These are phyloP conservation scores for Phytophthora macrochlamydospora DNA, from an alignment of 352 stramenopile species.

Conservation along the genomic window DNA sequence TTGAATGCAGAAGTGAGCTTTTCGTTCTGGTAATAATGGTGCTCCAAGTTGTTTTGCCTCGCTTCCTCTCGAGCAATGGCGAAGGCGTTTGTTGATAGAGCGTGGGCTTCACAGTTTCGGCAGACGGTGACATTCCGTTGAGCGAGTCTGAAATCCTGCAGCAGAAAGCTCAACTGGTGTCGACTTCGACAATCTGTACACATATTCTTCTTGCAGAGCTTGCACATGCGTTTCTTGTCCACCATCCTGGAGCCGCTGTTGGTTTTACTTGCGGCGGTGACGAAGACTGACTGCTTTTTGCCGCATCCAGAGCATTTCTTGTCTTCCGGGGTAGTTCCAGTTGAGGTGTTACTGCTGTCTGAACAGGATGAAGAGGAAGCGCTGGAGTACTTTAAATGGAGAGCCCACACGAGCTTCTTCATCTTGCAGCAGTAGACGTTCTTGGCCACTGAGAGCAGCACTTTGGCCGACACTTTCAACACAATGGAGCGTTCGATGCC, in stretches of 20 bases:
- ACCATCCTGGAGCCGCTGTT: conserved; percentile 25
- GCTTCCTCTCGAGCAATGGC: conserved; percentile 32
- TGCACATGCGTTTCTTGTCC: conserved; percentile 36
- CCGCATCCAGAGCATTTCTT: conserved; percentile 28
- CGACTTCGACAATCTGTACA: conserved; percentile 51
- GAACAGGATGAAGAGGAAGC: conserved; percentile 17
- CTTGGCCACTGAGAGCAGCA: conserved; percentile 39
- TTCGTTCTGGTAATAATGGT: conserved; percentile 17
- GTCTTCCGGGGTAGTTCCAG: conserved; percentile 13
- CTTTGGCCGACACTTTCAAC: conserved; percentile 31
- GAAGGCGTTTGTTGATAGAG: conserved; percentile 14
- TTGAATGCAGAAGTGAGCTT: conserved; percentile 4
- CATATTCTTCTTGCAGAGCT: conserved; percentile 48
- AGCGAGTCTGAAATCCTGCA: conserved; percentile 27
- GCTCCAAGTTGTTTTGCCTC: conserved; percentile 14
- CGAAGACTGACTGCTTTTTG: conserved; percentile 32
- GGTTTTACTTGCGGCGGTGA: conserved; percentile 24
- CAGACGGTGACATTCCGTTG: conserved; percentile 40
- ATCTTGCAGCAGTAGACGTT: conserved; percentile 57
- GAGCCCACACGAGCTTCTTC: conserved; percentile 67
- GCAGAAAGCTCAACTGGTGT: conserved; percentile 40
- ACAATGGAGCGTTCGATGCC: conserved; percentile 47
- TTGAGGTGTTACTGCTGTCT: conserved; percentile 9
- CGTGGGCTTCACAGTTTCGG: conserved; percentile 23
- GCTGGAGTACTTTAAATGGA: conserved; percentile 28